phyloP scores from a whole-genome alignment of 1,284 basidiomycete genomes.

The Neonothopanus nambi region DNA sequence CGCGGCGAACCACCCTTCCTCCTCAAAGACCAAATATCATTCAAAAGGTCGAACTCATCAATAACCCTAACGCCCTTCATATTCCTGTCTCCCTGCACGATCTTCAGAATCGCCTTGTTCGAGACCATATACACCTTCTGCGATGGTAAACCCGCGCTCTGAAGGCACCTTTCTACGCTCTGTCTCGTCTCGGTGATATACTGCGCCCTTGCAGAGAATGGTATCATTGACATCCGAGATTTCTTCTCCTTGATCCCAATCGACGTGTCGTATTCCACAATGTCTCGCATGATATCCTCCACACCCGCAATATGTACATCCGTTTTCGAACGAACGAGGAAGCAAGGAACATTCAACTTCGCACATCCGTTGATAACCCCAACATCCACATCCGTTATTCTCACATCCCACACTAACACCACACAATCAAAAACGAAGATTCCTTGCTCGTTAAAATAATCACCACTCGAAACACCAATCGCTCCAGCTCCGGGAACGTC shows the following conservation, averaged over 20 bases:
- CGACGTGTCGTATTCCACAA: conserved; percentile 1
- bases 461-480: neutral
- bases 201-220: conserved; percentile 6
- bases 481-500: conserved; percentile 12
- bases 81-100: conserved; percentile 7
- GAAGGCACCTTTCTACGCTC: conserved; percentile 5
- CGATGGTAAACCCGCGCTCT: conserved; percentile 2
- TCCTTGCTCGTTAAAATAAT: conserved; percentile 8
- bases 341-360: conserved; percentile 2
- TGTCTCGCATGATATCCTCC: conserved; percentile 9
- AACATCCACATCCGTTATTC: conserved; percentile 7
- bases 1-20: too few relatives aligned
- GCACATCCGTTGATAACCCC: conserved; percentile 7
- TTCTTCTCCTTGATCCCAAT: conserved; percentile 2
- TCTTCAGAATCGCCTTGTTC: conserved; percentile 6
- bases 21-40: conserved; percentile 7
- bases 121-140: conserved; percentile 12
- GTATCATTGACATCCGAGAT: neutral
- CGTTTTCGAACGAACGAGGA: conserved; percentile 11
- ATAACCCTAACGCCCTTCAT: conserved; percentile 9
- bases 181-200: conserved; percentile 12
- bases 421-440: conserved; percentile 7
- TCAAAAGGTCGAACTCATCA: conserved; percentile 11
- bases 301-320: conserved; percentile 6
- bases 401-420: conserved; percentile 8